Conservation (phyloP, 2,329 filamentous ascomycete genomes). For the Diaporthe aspalathi region DNA sequence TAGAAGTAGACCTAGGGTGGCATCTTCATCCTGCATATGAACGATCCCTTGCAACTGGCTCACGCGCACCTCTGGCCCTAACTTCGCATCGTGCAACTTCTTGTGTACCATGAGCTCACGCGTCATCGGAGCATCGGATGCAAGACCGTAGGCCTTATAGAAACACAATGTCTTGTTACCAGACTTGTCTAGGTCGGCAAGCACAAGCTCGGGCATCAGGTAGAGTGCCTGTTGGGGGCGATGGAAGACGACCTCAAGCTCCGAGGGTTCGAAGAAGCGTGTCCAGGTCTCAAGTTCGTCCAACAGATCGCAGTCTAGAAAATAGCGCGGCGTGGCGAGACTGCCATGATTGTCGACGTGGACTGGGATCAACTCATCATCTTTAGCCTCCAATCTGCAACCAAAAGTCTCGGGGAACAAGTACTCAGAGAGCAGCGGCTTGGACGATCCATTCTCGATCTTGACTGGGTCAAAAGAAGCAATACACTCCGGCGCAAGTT, state of each 20-base stretch:
- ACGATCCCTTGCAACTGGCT: constrained; percentile 8
- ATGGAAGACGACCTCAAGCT: background rate
- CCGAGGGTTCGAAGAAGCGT: background rate
- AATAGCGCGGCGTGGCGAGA: background rate
- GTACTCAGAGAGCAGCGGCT: background rate
- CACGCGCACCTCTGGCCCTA: constrained; percentile 7
- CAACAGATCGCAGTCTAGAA: background rate
- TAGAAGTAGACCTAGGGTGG: constrained; percentile 1
- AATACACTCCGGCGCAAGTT: background rate
- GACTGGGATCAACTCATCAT: constrained; percentile 6
- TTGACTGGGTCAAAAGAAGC: background rate
- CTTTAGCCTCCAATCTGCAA: background rate
- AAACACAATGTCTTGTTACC: constrained; percentile 7
- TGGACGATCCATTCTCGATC: background rate
- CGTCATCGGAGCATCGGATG: background rate
- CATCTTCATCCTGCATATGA: background rate
- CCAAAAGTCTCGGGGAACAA: constrained; percentile 9
- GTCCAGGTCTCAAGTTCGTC: background rate
- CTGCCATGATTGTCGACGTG: constrained; percentile 1
- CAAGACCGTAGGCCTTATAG: constrained; percentile 6
- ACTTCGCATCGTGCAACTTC: background rate
- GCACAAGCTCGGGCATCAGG: background rate
- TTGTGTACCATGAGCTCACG: background rate
- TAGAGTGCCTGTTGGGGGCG: constrained; percentile 11
- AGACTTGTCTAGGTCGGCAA: background rate